These are phyloP conservation scores for Phytopythium oedochilum DNA, from an alignment of 352 stramenopile genomes.

Conservation along the genomic window DNA sequence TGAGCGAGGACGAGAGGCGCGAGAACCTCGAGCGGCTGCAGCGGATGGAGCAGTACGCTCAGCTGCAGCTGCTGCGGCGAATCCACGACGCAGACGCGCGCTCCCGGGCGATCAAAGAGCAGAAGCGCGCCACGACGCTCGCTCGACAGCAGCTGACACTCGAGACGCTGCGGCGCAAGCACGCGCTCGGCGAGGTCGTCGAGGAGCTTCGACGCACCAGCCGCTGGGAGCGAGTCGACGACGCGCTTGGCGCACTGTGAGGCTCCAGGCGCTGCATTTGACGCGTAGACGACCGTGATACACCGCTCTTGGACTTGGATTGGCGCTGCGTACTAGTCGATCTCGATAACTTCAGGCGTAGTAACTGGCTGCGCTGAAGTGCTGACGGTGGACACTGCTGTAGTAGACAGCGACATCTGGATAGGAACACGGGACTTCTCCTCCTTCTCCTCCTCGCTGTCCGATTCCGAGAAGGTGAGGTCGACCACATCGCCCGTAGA, in stretches of 20 bases:
- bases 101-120: slow-evolving; percentile 52
- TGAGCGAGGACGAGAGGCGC: slow-evolving; percentile 51
- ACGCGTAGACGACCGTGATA: background rate
- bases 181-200: slow-evolving; percentile 59
- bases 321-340: slow-evolving; percentile 14
- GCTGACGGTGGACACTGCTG: background rate
- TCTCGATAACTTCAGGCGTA: slow-evolving; percentile 29
- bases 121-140: slow-evolving; percentile 51
- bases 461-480: slow-evolving; percentile 30
- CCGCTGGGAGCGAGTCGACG: slow-evolving; percentile 80
- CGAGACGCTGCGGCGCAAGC: slow-evolving; percentile 61
- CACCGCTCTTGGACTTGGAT: background rate
- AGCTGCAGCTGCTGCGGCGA: slow-evolving; percentile 41
- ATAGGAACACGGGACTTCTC: no score
- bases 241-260: slow-evolving; percentile 60
- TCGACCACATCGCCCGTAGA: slow-evolving; percentile 16
- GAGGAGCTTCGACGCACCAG: slow-evolving; percentile 56
- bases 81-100: slow-evolving; percentile 60
- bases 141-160: slow-evolving; percentile 59
- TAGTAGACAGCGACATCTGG: no score
- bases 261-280: background rate
- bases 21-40: slow-evolving; percentile 75
- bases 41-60: slow-evolving; percentile 64
- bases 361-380: background rate
- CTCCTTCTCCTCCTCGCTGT: slow-evolving; percentile 19